Base-by-base conservation (phyloP, 495 filamentous ascomycete genomes). In the Ramalina peruviana region DNA sequence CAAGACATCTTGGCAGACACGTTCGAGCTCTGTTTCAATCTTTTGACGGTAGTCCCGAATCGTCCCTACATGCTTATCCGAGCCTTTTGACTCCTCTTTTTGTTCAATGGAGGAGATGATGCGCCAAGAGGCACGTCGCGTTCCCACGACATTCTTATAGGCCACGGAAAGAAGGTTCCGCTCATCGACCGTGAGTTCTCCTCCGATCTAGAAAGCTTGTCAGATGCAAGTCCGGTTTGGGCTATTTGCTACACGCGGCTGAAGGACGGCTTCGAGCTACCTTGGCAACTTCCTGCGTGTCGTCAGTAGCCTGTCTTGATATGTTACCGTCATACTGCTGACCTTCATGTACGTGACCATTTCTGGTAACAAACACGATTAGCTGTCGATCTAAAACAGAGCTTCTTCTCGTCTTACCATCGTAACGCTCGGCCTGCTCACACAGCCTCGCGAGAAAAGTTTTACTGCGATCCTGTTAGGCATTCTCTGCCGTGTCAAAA, bases 321-420 rank as follows among this genome's bases (percentile, higher is more conserved):
- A n/a, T 46, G 13, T 27, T 48, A 43, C 54, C 53, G 41, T 40
- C 27, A 43, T 17, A 19, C 53, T 40, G 72, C 79, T 68, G 54
- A 85, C 82, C 85, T 99, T 99, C 92, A 99, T 99, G 78, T 86
- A 99, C 64, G 82, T 87, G 60, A 99, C 92, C 92, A 99, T 99
- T 74, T 99, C 82, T 87, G 49, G 37, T 60, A 55, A 16, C n/a
- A 7, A 3, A 7, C 10, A 21, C 13, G 13, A 39, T 59, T 33
- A 51, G 54, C 39, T 23, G 26, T 41, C 30, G 30, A 21, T 36
- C 16, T 48, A n/a, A 4, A 16, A 36, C 41, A 19, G 30, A 21
- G 15, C 37, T 26, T 36, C 37, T 44, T 44, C 41, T n/a, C 17
- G 38, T 26, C 82, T 71, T 72, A 87, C 82, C 92, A 87, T 99